These are phyloP conservation scores for Lyophyllum decastes DNA, from an alignment of 768 basidiomycete genomes.

Conservation along the genomic window DNA sequence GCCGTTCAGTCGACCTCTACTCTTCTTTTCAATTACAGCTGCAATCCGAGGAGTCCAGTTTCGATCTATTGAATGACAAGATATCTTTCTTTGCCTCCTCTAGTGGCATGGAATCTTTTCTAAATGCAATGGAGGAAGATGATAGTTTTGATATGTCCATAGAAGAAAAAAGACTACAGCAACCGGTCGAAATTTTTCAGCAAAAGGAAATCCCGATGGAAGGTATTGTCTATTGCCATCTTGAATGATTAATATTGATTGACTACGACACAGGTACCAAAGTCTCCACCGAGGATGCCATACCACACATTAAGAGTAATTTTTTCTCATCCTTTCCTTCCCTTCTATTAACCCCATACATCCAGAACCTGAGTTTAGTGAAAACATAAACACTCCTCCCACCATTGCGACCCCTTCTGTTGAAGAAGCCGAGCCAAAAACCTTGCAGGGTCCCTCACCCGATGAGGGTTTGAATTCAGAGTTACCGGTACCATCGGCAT, in stretches of 20 bases:
- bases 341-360: neutral
- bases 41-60: slow-evolving; percentile 44
- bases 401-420: neutral
- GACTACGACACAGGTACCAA: neutral
- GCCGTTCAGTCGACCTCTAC: slow-evolving; percentile 46
- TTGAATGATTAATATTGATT: neutral
- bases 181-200: slow-evolving; percentile 12
- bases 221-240: neutral
- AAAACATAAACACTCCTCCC: neutral
- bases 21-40: slow-evolving; percentile 50
- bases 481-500: neutral
- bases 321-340: neutral
- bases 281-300: neutral
- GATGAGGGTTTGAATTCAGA: neutral
- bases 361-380: neutral
- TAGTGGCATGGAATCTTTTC: slow-evolving; percentile 33
- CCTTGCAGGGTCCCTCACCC: neutral
- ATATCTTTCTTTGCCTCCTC: slow-evolving; percentile 44
- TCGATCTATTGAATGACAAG: slow-evolving; percentile 54
- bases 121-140: slow-evolving; percentile 38
- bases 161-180: slow-evolving; percentile 26
- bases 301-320: neutral
- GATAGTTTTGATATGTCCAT: slow-evolving; percentile 38
- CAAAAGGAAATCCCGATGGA: slow-evolving; percentile 7
- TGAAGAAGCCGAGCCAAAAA: neutral